phyloP scores from a whole-genome alignment of 2,329 filamentous ascomycete genomes.

The Epichloe baconii region DNA sequence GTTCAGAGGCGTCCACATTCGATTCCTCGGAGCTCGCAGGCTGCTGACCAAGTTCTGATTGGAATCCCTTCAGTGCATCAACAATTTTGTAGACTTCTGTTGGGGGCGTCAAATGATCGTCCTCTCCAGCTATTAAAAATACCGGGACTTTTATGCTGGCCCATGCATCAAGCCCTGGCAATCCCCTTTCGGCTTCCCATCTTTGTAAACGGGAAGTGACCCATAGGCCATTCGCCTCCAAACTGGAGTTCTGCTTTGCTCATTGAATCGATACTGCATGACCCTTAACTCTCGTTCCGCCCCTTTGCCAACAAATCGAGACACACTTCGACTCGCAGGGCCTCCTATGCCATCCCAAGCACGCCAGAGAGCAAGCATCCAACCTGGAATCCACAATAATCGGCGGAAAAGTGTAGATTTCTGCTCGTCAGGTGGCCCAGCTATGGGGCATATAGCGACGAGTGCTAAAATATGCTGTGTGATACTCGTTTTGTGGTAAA shows the following conservation, averaged over 20 bases:
- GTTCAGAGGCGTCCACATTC: background rate
- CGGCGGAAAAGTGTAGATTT: constrained; percentile 31
- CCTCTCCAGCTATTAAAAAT: constrained; percentile 64
- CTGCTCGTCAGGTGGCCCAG: constrained; percentile 45
- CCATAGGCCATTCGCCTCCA: constrained; percentile 75
- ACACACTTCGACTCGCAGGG: constrained; percentile 62
- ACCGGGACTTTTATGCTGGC: constrained; percentile 57
- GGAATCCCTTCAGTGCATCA: constrained; percentile 19
- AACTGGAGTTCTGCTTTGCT: constrained; percentile 68
- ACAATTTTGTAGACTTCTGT: constrained; percentile 57
- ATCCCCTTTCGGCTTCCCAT: constrained; percentile 44
- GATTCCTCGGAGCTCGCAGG: background rate
- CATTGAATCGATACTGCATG: constrained; percentile 64
- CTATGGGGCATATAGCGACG: constrained; percentile 68
- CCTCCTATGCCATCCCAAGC: constrained; percentile 71
- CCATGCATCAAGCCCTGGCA: constrained; percentile 64
- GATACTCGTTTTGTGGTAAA: constrained; percentile 36
- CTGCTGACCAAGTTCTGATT: constrained; percentile 15
- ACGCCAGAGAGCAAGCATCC: constrained; percentile 65
- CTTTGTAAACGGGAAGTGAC: constrained; percentile 45
- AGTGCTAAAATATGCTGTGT: constrained; percentile 58
- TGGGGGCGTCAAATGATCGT: constrained; percentile 64
- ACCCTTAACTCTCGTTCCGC: constrained; percentile 53
- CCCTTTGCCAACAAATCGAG: constrained; percentile 57
- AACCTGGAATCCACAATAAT: constrained; percentile 55